Base-by-base conservation (phyloP, 331 rosid species). In the Quercus tomentella region DNA sequence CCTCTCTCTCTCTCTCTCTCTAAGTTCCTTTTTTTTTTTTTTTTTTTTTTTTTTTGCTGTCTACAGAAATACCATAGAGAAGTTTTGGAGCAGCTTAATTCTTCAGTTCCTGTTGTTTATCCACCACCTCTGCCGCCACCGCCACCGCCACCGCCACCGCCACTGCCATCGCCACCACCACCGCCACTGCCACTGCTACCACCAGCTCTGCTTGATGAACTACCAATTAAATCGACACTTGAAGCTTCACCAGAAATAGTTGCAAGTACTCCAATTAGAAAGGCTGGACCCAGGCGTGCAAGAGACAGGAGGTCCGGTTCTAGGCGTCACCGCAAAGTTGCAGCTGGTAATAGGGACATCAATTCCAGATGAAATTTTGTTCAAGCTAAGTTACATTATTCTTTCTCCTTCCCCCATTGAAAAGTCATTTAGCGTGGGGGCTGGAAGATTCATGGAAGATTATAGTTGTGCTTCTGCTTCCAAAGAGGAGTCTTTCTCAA, bases 51-150 rank as follows among this genome's bases (percentile, higher is more conserved):
- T 18, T 15, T 66, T 26, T 61, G 30, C 33, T 62, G 56, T 67
- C 63, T 75, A 52, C 96, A 94, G 98, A 94, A 92, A 90, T 92
- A 94, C 86, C 98, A 92, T 35, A 94, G 83, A 82, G 96, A 84
- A 35, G 77, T 89, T 18, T 70, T 90, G 73, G 83, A 79, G 70
- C 91, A 26, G 37, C 67, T 58, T 83, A 87, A 90, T 79, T 77
- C 88, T 56, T 89, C 70, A 41, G 75, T 71, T 15, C 69, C 87
- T 37, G 71, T 15, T 14, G 55, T 49, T 49, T 49, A 49, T 49
- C 55, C 55, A 49, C 55, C 55, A 49, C 55, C 55, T 3, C 17
- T 49, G 18, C 55, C 55, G 87, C 90, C 89, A 0, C 89, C 77
- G 17, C 89, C 30, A 26, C 86, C 85, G 6, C 92, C 90, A 51